Conservation (phyloP, 108 stramenopile genomes). For the Skeletonema marinoi region DNA sequence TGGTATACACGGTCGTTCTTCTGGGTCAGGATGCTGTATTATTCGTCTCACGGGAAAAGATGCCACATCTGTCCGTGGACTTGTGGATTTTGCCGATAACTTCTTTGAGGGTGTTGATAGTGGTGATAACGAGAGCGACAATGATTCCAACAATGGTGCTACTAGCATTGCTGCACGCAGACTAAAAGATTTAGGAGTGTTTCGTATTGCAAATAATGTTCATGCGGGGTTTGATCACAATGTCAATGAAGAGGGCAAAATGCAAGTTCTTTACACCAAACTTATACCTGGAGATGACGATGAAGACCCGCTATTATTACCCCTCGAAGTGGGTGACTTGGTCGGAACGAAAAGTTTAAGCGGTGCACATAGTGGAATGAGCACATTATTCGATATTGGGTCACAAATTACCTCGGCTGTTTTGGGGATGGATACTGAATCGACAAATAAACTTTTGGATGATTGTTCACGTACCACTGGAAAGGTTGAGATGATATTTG, state of each 20-base stretch:
- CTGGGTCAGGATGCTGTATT: constrained; percentile 42
- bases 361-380: constrained; percentile 39
- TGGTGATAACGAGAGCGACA: constrained; percentile 1
- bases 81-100: constrained; percentile 24
- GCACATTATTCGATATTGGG: constrained; percentile 37
- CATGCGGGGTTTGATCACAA: constrained; percentile 41
- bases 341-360: constrained; percentile 20
- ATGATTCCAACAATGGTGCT: neutral
- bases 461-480: constrained; percentile 11
- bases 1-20: constrained; percentile 27
- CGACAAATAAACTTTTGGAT: constrained; percentile 35
- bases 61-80: constrained; percentile 30
- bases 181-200: constrained; percentile 32
- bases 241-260: constrained; percentile 39
- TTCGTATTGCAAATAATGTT: constrained; percentile 32
- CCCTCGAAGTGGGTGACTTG: constrained; percentile 34
- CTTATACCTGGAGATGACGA: neutral
- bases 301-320: constrained; percentile 5
- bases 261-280: constrained; percentile 37
- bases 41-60: constrained; percentile 33
- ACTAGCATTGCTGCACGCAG: neutral
- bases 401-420: constrained; percentile 47
- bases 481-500: neutral
- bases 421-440: constrained; percentile 27
- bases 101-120: constrained; percentile 46